These are phyloP conservation scores for Zygosaccharomyces bailii DNA, from an alignment of 805 yeast species.

Conservation along the genomic window DNA sequence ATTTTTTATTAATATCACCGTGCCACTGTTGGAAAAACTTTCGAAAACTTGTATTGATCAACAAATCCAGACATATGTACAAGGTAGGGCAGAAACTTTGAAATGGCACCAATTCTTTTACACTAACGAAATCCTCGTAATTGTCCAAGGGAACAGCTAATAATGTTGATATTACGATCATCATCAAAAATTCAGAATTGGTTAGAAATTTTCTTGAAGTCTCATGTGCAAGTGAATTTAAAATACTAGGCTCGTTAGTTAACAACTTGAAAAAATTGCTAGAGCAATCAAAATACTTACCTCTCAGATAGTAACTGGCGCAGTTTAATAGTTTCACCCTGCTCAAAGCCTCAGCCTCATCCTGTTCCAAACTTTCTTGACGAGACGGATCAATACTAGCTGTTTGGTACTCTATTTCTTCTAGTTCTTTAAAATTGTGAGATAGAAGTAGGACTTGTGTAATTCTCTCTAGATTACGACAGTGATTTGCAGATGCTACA, in stretches of 20 bases:
- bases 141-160: constrained; percentile 31
- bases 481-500: constrained; percentile 9
- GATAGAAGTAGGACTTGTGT: constrained; percentile 19
- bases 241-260: constrained; percentile 16
- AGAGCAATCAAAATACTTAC: constrained; percentile 25
- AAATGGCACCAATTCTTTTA: constrained; percentile 19
- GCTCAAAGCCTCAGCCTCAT: constrained; percentile 17
- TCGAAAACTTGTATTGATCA: constrained; percentile 25
- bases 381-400: constrained; percentile 5
- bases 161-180: constrained; percentile 26
- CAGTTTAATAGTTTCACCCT: constrained; percentile 19
- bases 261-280: constrained; percentile 19
- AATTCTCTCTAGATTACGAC: constrained; percentile 20
- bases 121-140: constrained; percentile 24
- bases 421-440: constrained; percentile 22
- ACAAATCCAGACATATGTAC: constrained; percentile 17
- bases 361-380: background rate
- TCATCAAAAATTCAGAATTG: constrained; percentile 22
- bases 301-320: constrained; percentile 21
- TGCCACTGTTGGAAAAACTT: constrained; percentile 29
- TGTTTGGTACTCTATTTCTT: constrained; percentile 27
- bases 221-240: constrained; percentile 4
- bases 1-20: constrained; percentile 15
- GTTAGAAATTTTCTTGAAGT: constrained; percentile 12
- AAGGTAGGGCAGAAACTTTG: constrained; percentile 16